Evolutionary conservation across 495 filamentous ascomycete genomes (phyloP).

Genomic region (Xylaria palmicola): DNA sequence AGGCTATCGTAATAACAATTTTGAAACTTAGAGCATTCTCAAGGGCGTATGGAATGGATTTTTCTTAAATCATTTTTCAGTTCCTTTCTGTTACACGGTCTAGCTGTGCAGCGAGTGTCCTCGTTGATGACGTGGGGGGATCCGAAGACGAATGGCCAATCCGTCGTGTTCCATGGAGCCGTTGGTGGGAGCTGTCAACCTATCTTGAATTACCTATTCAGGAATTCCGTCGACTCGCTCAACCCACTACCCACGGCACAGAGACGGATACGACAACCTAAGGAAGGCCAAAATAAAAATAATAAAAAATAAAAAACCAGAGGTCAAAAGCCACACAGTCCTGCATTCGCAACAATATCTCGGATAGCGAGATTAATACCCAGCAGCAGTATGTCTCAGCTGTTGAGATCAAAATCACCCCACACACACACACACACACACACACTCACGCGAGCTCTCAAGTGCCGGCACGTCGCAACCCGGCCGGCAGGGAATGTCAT

Average conservation of each 20-base stretch:
- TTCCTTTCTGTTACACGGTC: neutral
- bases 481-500: too few relatives aligned
- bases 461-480: neutral
- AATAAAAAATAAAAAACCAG: neutral
- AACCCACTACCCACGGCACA: neutral
- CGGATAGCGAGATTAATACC: neutral
- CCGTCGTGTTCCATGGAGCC: neutral
- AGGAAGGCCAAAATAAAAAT: too few relatives aligned
- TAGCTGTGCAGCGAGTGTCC: neutral
- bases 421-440: neutral
- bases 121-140: neutral
- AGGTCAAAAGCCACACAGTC: neutral
- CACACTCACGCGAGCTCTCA: neutral
- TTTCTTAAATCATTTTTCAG: too few relatives aligned
- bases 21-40: neutral
- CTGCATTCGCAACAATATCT: neutral
- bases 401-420: neutral
- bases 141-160: neutral
- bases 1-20: neutral
- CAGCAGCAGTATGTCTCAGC: neutral
- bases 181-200: conserved; percentile 3
- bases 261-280: neutral
- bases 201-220: neutral
- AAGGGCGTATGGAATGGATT: too few relatives aligned
- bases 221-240: conserved; percentile 2